Percentiles rank a stretch among this genome's conserved stretches.
phyloP scores from a whole-genome alignment of 768 basidiomycete genomes.

The Boletus reticulatus region DNA sequence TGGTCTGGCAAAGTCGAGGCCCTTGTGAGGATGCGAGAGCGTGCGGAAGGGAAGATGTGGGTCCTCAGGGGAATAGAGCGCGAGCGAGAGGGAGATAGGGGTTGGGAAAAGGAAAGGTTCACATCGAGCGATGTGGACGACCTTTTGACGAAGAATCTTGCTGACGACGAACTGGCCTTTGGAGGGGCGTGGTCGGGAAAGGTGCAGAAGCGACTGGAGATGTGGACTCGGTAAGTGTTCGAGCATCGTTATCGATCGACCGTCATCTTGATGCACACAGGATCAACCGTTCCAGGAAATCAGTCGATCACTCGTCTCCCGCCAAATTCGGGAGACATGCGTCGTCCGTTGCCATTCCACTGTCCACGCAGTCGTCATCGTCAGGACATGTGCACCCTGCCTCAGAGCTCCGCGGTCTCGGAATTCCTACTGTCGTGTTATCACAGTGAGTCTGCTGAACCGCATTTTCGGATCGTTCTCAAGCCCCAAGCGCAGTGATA shows the following conservation, averaged over 20 bases:
- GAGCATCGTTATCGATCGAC: background rate
- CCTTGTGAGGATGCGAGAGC: slow-evolving; percentile 28
- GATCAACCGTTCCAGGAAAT: slow-evolving; percentile 35
- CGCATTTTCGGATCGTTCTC: background rate
- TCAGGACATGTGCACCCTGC: slow-evolving; percentile 28
- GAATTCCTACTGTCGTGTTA: slow-evolving; percentile 40
- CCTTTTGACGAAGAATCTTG: slow-evolving; percentile 17
- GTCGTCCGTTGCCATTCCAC: slow-evolving; percentile 29
- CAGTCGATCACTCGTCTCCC: slow-evolving; percentile 26
- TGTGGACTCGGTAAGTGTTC: slow-evolving; percentile 45
- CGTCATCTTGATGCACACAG: slow-evolving; percentile 18
- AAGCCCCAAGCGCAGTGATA: slow-evolving; percentile 13
- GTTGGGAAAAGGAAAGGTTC: slow-evolving; percentile 21
- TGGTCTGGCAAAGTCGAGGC: slow-evolving; percentile 34
- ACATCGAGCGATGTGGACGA: slow-evolving; percentile 33
- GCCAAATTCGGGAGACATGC: slow-evolving; percentile 20
- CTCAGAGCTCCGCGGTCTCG: slow-evolving; percentile 26
- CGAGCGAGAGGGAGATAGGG: slow-evolving; percentile 27
- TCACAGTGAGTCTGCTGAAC: slow-evolving; percentile 32
- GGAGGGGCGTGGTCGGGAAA: slow-evolving; percentile 41
- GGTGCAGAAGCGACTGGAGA: slow-evolving; percentile 47
- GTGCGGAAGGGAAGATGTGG: slow-evolving; percentile 22
- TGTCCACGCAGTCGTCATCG: slow-evolving; percentile 36
- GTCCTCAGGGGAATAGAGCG: slow-evolving; percentile 17
- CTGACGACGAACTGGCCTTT: slow-evolving; percentile 31